phyloP scores from a whole-genome alignment of 495 filamentous ascomycete genomes.

The Neurospora sp. region DNA sequence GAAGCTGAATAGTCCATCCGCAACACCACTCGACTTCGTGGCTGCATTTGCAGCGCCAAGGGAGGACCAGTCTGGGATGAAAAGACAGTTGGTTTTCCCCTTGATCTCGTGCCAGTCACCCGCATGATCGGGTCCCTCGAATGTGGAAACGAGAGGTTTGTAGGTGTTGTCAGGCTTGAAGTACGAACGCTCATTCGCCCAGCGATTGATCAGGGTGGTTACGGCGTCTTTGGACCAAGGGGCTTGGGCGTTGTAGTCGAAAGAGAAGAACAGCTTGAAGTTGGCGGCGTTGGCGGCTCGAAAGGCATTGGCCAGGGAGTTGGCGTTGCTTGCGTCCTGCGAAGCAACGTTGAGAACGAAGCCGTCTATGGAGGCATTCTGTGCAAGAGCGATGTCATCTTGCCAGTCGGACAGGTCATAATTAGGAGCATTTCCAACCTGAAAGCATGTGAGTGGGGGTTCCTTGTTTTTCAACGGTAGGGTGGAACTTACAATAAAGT shows the following conservation, averaged over 20 bases:
- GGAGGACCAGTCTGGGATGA: conserved; percentile 26
- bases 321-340: conserved; percentile 33
- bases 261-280: conserved; percentile 54
- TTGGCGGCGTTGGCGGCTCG: conserved; percentile 41
- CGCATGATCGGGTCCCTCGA: conserved; percentile 37
- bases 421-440: conserved; percentile 24
- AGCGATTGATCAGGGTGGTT: conserved; percentile 35
- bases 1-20: conserved; percentile 50
- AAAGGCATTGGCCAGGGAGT: conserved; percentile 41
- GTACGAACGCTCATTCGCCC: conserved; percentile 36
- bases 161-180: conserved; percentile 36
- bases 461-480: background rate
- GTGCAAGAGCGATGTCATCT: conserved; percentile 45
- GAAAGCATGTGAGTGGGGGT: background rate
- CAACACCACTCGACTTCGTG: conserved; percentile 29
- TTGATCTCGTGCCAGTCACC: conserved; percentile 24
- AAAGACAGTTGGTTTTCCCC: conserved; percentile 15
- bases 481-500: conserved; percentile 12
- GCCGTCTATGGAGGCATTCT: conserved; percentile 45
- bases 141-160: conserved; percentile 37
- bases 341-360: conserved; percentile 50
- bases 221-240: conserved; percentile 31
- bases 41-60: conserved; percentile 6
- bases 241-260: conserved; percentile 41
- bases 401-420: conserved; percentile 42